Evolutionary conservation across 1,284 basidiomycete genomes (phyloP).

Genomic region (Schizophyllum amplum): DNA sequence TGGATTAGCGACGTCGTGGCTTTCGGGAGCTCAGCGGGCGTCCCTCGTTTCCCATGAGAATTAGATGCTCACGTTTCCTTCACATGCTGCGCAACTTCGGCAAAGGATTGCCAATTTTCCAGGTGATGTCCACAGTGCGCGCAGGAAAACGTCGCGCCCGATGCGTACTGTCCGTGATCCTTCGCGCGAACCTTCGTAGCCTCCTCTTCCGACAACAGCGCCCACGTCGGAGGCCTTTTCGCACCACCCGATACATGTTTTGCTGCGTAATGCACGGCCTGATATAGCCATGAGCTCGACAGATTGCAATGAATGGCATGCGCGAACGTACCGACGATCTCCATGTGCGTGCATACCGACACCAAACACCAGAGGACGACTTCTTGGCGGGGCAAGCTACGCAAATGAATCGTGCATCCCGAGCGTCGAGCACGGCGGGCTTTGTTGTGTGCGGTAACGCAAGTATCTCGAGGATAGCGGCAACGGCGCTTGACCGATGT

Average conservation of each 20-base stretch:
- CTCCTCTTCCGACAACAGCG: not conserved
- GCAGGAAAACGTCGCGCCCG: not conserved
- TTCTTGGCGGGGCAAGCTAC: too few species aligned
- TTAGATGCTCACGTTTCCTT: not conserved
- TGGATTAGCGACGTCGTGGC: too few species aligned
- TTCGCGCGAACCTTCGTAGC: not conserved
- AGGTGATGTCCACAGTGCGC: not conserved
- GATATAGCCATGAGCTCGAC: not conserved
- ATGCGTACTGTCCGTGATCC: not conserved
- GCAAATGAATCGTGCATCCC: too few species aligned
- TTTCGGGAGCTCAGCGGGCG: too few species aligned
- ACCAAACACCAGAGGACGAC: too few species aligned
- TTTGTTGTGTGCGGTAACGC: too few species aligned
- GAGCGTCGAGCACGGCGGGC: too few species aligned
- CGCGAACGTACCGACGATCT: too few species aligned
- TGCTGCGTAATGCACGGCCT: not conserved
- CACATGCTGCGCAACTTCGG: not conserved
- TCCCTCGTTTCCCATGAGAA: too few species aligned
- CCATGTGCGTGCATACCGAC: too few species aligned
- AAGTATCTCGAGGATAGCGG: too few species aligned
- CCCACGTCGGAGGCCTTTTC: not conserved
- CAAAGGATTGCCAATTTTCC: not conserved
- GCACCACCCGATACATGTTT: not conserved
- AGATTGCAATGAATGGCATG: not conserved
- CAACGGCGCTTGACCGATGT: too few species aligned